Percentiles rank a stretch among this genome's conserved stretches.
These are phyloP conservation scores for Nakazawaea peltata DNA, from an alignment of 805 yeast genomes.

Conservation along the genomic window DNA sequence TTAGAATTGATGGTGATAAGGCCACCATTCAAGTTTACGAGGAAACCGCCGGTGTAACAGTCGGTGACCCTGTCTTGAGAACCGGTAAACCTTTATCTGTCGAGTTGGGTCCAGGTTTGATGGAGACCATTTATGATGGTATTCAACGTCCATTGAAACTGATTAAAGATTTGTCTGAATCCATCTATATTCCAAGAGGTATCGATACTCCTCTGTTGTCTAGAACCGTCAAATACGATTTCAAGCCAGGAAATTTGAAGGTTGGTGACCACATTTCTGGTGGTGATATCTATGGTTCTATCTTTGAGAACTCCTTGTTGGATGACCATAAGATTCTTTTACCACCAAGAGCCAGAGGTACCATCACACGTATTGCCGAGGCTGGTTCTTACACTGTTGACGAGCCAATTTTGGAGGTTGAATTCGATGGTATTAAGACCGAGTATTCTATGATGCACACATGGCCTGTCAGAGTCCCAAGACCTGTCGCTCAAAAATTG, in stretches of 20 bases:
- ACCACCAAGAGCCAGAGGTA: constrained; percentile 99
- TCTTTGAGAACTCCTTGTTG: constrained; percentile 88
- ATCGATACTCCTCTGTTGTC: constrained; percentile 92
- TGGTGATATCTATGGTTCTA: constrained; percentile 94
- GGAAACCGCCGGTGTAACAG: constrained; percentile 98
- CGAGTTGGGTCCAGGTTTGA: constrained; percentile 97
- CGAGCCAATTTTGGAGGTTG: constrained; percentile 86
- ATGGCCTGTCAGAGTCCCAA: constrained; percentile 99
- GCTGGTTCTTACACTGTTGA: constrained; percentile 89
- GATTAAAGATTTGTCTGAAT: constrained; percentile 77
- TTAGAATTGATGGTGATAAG: constrained; percentile 92
- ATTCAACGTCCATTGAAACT: constrained; percentile 98
- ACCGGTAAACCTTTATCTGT: constrained; percentile 99
- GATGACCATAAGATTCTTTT: constrained; percentile 89
- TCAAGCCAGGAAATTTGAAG: constrained; percentile 67
- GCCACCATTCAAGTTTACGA: constrained; percentile 99
- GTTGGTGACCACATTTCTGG: constrained; percentile 98
- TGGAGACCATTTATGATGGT: constrained; percentile 99
- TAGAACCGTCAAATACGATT: constrained; percentile 77
- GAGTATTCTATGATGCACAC: constrained; percentile 93
- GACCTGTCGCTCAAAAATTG: constrained; percentile 93
- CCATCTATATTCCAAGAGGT: constrained; percentile 98
- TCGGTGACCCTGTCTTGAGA: constrained; percentile 97
- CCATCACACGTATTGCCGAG: constrained; percentile 80
- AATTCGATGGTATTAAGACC: constrained; percentile 80